A percentile compares a stretch with the other conserved stretches of the same genome.
These are phyloP conservation scores for Blastocrithidia nonstop DNA, from an alignment of 208 protist genomes.

Conservation along the genomic window DNA sequence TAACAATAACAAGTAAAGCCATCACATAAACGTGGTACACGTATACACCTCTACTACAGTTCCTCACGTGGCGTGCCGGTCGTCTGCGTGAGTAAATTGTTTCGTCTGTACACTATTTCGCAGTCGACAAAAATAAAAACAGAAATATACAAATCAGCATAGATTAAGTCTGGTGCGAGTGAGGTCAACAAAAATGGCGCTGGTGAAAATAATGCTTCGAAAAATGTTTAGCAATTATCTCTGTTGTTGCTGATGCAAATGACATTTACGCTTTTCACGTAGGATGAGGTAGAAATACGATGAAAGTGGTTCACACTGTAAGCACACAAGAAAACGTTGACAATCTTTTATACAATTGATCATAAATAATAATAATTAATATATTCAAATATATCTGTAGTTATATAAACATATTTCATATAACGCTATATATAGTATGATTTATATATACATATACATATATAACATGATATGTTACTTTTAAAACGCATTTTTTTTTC, in stretches of 20 bases:
- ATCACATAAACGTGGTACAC: slow-evolving; percentile 15
- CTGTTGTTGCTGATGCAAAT: slow-evolving; percentile 40
- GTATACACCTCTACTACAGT: slow-evolving; percentile 30
- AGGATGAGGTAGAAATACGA: slow-evolving; percentile 23
- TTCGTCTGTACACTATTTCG: slow-evolving; percentile 25
- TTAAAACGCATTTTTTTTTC: too few species aligned
- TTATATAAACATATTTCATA: background rate
- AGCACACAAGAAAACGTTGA: too few species aligned
- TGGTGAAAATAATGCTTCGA: too few species aligned
- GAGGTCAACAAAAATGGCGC: background rate
- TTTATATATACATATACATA: slow-evolving; percentile 4
- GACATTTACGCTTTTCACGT: slow-evolving; percentile 23
- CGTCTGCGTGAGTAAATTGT: slow-evolving; percentile 40
- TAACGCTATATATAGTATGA: background rate
- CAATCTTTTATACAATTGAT: background rate
- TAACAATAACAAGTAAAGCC: background rate
- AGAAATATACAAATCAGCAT: background rate
- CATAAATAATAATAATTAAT: too few species aligned
- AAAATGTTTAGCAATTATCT: slow-evolving; percentile 10
- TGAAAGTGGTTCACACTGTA: slow-evolving; percentile 40
- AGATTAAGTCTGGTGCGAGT: background rate
- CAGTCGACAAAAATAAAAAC: too few species aligned
- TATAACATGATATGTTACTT: background rate
- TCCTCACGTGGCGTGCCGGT: slow-evolving; percentile 17
- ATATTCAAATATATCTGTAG: slow-evolving; percentile 2